Conservation (phyloP, 1,139 yeast genomes). For the Cylindricascospora bacillispora region DNA sequence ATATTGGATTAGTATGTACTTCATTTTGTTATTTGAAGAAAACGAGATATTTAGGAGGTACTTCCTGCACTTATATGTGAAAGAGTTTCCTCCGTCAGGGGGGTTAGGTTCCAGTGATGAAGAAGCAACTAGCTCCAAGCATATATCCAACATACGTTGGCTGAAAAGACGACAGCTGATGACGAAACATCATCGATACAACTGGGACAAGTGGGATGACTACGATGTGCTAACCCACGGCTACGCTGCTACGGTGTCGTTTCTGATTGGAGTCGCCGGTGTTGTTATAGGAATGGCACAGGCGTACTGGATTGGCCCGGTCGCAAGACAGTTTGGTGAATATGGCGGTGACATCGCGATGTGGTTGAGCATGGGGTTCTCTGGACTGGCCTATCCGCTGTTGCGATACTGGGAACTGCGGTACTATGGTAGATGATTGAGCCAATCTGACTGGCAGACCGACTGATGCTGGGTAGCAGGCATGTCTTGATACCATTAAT, state of each 20-base stretch:
- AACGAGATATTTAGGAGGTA: slow-evolving; percentile 54
- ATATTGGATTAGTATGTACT: slow-evolving; percentile 83
- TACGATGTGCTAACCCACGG: slow-evolving; percentile 44
- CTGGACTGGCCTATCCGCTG: slow-evolving; percentile 51
- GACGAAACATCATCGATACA: slow-evolving; percentile 33
- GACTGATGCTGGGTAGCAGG: too few species aligned
- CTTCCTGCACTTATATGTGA: slow-evolving; percentile 37
- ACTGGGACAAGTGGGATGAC: slow-evolving; percentile 59
- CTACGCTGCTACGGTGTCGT: slow-evolving; percentile 48
- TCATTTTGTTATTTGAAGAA: slow-evolving; percentile 60
- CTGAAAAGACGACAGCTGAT: slow-evolving; percentile 11
- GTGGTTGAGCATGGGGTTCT: slow-evolving; percentile 67
- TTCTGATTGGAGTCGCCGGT: slow-evolving; percentile 55
- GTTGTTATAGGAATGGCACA: slow-evolving; percentile 79
- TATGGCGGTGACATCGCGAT: slow-evolving; percentile 71
- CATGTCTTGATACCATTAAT: too few species aligned
- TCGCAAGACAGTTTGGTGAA: slow-evolving; percentile 45
- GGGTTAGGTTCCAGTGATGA: slow-evolving; percentile 1
- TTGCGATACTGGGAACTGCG: slow-evolving; percentile 53
- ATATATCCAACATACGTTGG: slow-evolving; percentile 9
- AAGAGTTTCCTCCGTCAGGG: slow-evolving; percentile 35
- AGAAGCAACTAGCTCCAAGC: slow-evolving; percentile 2
- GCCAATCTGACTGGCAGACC: too few species aligned
- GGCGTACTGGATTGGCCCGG: slow-evolving; percentile 62
- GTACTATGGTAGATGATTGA: slow-evolving; percentile 31